These are phyloP conservation scores for Talaromyces verruculosus DNA, from an alignment of 2,329 filamentous ascomycete species.

Conservation along the genomic window DNA sequence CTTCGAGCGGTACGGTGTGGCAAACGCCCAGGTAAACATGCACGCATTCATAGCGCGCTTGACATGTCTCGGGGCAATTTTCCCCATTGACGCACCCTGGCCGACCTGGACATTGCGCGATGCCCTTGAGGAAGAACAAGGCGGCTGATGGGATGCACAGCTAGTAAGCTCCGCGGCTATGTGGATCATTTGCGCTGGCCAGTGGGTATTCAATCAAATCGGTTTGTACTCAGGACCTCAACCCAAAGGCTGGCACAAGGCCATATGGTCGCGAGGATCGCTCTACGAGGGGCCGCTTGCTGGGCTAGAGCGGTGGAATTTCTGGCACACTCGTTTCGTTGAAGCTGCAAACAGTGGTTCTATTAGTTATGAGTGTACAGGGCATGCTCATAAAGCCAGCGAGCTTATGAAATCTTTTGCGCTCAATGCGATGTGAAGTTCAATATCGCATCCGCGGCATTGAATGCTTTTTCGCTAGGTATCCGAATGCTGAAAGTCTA, in stretches of 20 bases:
- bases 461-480: neutral
- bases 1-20: neutral
- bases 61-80: neutral
- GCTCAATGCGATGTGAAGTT: neutral
- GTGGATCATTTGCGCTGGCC: neutral
- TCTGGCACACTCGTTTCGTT: neutral
- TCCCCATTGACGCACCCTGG: neutral
- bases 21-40: neutral
- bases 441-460: neutral
- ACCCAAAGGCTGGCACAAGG: neutral
- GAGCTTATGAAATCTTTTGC: neutral
- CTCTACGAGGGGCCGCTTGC: neutral
- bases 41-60: neutral
- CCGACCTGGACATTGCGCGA: neutral
- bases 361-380: neutral
- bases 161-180: neutral
- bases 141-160: neutral
- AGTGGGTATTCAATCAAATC: neutral
- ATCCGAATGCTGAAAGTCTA: neutral
- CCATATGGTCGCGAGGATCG: neutral
- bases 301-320: neutral
- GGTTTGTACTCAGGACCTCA: neutral
- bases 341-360: neutral
- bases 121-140: neutral
- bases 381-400: neutral